Percentiles rank a stretch among this genome's conserved stretches.
These are phyloP conservation scores for Miamiensis avidus DNA, from an alignment of 169 alveolate species.

Conservation along the genomic window DNA sequence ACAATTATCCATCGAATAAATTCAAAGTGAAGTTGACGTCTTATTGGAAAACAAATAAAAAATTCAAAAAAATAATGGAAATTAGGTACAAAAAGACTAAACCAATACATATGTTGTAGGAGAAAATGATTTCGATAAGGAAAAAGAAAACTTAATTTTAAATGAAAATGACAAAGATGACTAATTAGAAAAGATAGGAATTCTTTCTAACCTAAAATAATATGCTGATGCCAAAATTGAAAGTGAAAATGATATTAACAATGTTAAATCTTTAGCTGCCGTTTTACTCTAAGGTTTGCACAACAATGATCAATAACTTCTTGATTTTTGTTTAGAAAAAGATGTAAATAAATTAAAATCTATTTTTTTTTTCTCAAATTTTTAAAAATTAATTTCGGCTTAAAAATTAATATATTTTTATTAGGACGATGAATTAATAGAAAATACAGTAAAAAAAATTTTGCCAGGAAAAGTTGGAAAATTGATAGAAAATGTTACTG, in stretches of 20 bases:
- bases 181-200: neutral
- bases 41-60: too few relatives aligned
- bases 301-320: slow-evolving; percentile 12
- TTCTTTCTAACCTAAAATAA: neutral
- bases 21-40: neutral
- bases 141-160: neutral
- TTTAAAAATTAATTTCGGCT: neutral
- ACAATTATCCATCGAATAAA: too few relatives aligned
- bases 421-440: slow-evolving; percentile 24
- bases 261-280: slow-evolving; percentile 7
- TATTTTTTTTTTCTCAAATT: neutral
- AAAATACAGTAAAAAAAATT: slow-evolving; percentile 8
- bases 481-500: slow-evolving; percentile 15
- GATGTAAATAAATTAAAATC: slow-evolving; percentile 1
- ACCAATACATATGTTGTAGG: slow-evolving; percentile 1
- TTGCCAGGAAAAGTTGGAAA: neutral
- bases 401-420: neutral
- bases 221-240: slow-evolving; percentile 1
- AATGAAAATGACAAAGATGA: slow-evolving; percentile 9
- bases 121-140: slow-evolving; percentile 6
- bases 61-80: neutral
- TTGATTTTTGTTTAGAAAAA: slow-evolving; percentile 28
- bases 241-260: neutral
- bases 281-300: slow-evolving; percentile 9
- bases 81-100: neutral